These are phyloP conservation scores for Neonectria ditissima DNA, from an alignment of 2,329 filamentous ascomycete genomes.

Conservation along the genomic window DNA sequence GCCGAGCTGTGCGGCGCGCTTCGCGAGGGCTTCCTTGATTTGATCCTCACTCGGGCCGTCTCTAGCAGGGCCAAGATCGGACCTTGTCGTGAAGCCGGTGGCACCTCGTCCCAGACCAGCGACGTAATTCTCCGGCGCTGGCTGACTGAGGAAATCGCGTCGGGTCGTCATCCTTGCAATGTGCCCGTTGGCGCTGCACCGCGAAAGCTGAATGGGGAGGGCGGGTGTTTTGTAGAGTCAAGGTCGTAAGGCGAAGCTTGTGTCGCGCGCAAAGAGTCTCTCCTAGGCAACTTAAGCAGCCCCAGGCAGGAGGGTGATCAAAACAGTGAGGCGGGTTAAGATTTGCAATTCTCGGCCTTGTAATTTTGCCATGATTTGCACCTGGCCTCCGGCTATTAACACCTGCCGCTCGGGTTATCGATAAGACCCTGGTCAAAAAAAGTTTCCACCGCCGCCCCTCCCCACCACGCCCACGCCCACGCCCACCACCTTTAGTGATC, in stretches of 20 bases:
- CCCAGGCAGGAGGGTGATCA: slow-evolving; percentile 21
- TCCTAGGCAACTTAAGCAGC: slow-evolving; percentile 12
- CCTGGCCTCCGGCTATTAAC: neutral
- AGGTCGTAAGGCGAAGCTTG: slow-evolving; percentile 18
- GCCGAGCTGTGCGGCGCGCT: slow-evolving; percentile 88
- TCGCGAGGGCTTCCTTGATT: slow-evolving; percentile 96
- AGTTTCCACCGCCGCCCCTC: slow-evolving; percentile 42
- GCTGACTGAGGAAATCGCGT: slow-evolving; percentile 89
- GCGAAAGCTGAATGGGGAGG: slow-evolving; percentile 10
- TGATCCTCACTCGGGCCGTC: slow-evolving; percentile 98
- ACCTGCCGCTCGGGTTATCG: slow-evolving; percentile 31
- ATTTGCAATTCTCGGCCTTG: neutral
- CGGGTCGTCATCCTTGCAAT: slow-evolving; percentile 66
- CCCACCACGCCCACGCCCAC: slow-evolving; percentile 26
- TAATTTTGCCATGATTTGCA: neutral
- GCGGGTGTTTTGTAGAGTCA: slow-evolving; percentile 11
- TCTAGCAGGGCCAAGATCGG: slow-evolving; percentile 92
- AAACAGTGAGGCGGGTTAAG: slow-evolving; percentile 10
- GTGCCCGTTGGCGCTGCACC: slow-evolving; percentile 30
- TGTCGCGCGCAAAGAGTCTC: slow-evolving; percentile 19
- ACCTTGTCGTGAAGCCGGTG: slow-evolving; percentile 97
- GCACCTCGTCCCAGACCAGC: slow-evolving; percentile 97
- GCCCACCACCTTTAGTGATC: slow-evolving; percentile 23
- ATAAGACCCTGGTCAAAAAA: slow-evolving; percentile 39
- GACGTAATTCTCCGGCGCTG: slow-evolving; percentile 88